Evolutionary conservation across 225 moss, liverwort and hornwort species (phyloP), one percentile per base, ranked within the genome.

Genomic region (Polytrichum formosum): DNA sequence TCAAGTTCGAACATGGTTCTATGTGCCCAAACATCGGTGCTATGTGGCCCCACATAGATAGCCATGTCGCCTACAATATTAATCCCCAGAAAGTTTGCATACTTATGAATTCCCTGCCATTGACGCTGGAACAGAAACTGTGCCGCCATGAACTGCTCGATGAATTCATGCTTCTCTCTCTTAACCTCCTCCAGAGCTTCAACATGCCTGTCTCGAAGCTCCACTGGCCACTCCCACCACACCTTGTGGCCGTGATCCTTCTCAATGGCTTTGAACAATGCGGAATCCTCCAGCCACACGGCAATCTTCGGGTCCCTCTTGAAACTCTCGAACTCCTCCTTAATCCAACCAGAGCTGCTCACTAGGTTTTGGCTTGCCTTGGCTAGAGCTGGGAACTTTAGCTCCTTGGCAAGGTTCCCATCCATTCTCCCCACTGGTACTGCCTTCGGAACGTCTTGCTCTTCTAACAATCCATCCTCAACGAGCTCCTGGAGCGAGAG

Each of bases 11-110:
- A 66, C 66, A 66, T 66, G 18, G 27, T 64, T 56, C 88, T 71
- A 53, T 88, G 72, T n/a, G 88, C 84, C 88, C 88, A 88, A 1
- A 88, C 88, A 73, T 88, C 88, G 4, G 88, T 82, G 68, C 88
- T 88, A 26, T 88, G 81, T 5, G 77, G 82, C n/a, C 88, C 88
- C 17, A 88, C 88, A 53, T 88, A 88, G 54, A 88, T 88, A 28
- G 88, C 81, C 88, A 88, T 88, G 61, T 88, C 88, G 28, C 88
- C 88, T 17, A 88, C 84, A 53, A 88, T 84, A 61, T 71, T 73
- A 55, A 88, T 88, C 65, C 88, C 88, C 55, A 70, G 60, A 26
- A 73, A 74, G 70, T 79, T 80, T n/a, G 88, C 88, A 68, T 89
- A 89, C 72, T 85, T 85, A 77, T 85, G 88, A 29, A 89, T 66